These are phyloP conservation scores for Calocybe gangraenosa DNA, from an alignment of 768 basidiomycete genomes.

Conservation along the genomic window DNA sequence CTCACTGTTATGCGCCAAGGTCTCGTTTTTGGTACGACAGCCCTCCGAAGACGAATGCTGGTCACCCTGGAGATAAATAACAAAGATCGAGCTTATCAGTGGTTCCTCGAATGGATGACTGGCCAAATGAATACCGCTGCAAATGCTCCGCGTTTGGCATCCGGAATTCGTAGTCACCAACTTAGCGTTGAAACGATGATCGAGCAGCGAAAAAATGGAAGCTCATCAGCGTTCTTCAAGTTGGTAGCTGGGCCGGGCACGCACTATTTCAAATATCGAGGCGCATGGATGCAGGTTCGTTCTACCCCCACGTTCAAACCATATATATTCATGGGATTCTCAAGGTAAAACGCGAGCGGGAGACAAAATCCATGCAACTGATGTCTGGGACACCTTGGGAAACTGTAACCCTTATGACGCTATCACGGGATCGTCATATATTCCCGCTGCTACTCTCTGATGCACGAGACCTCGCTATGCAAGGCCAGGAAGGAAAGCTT, in stretches of 20 bases:
- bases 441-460: slow-evolving; percentile 82
- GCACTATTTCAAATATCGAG: slow-evolving; percentile 86
- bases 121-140: slow-evolving; percentile 43
- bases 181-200: slow-evolving; percentile 92
- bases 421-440: slow-evolving; percentile 79
- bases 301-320: background rate
- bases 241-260: slow-evolving; percentile 95
- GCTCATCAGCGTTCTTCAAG: slow-evolving; percentile 82
- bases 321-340: slow-evolving; percentile 9
- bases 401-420: slow-evolving; percentile 89
- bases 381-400: slow-evolving; percentile 96
- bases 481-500: slow-evolving; percentile 86
- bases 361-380: slow-evolving; percentile 87
- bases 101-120: slow-evolving; percentile 98
- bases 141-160: slow-evolving; percentile 22
- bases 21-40: slow-evolving; percentile 60
- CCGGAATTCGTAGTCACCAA: slow-evolving; percentile 80
- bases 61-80: slow-evolving; percentile 96
- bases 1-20: slow-evolving; percentile 73
- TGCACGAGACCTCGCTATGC: slow-evolving; percentile 86
- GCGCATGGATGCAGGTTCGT: slow-evolving; percentile 93
- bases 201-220: slow-evolving; percentile 87
- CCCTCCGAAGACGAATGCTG: slow-evolving; percentile 85
- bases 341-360: slow-evolving; percentile 92
- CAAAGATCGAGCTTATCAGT: slow-evolving; percentile 91